Percentiles rank a stretch among this genome's conserved stretches.
phyloP scores from a whole-genome alignment of 305 asterid species.

The Solanum hybrid region DNA sequence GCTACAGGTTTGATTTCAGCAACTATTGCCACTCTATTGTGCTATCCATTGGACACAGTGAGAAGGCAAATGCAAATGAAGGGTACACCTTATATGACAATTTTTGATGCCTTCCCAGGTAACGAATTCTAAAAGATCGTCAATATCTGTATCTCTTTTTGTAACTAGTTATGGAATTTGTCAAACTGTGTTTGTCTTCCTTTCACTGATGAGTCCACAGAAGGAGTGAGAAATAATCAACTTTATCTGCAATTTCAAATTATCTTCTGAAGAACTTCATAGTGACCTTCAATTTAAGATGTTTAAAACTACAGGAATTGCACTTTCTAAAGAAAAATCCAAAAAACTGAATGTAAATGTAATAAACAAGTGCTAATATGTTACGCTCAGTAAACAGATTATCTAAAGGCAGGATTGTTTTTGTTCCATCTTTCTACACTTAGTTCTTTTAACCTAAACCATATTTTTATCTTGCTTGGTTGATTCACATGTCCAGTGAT shows the following conservation, averaged over 20 bases:
- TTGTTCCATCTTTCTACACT: background rate
- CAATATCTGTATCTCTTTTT: background rate
- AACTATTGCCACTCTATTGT: conserved; percentile 68
- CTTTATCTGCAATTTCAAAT: background rate
- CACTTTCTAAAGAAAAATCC: background rate
- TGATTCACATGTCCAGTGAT: background rate
- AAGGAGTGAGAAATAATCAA: background rate
- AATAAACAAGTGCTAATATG: background rate
- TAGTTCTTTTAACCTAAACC: background rate
- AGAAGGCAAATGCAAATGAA: conserved; percentile 95
- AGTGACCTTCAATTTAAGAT: background rate
- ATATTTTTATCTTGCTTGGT: background rate
- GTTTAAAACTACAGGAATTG: background rate
- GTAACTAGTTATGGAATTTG: background rate
- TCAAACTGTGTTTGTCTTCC: background rate
- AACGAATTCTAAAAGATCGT: background rate
- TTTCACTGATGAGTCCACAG: background rate
- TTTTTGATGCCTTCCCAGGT: conserved; percentile 83
- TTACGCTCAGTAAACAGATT: background rate
- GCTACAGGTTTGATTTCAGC: conserved; percentile 68
- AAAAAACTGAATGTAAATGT: background rate
- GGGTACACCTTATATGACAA: conserved; percentile 61
- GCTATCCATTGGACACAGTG: conserved; percentile 91
- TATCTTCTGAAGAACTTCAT: background rate
- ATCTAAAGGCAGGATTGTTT: background rate